Conservation (phyloP, 1,139 yeast genomes). For the Blastobotrys proliferans region DNA sequence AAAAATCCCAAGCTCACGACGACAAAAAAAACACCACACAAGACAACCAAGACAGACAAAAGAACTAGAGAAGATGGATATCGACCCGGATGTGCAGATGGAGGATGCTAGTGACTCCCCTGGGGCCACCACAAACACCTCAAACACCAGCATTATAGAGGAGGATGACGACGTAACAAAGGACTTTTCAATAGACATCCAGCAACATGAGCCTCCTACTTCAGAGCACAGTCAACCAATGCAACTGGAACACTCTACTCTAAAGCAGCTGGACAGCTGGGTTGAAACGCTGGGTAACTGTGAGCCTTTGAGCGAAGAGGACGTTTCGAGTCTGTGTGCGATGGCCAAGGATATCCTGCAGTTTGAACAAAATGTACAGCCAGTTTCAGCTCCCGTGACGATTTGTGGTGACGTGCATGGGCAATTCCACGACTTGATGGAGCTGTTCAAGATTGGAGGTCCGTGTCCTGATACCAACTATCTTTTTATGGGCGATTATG, state of each 20-base stretch:
- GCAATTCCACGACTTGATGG: conserved; percentile 88
- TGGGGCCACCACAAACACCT: conserved; percentile 2
- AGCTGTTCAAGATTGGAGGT: conserved; percentile 83
- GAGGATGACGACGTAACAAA: conserved; percentile 6
- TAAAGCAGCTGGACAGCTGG: conserved; percentile 49
- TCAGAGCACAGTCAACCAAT: conserved; percentile 17
- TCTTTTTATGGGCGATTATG: conserved; percentile 86
- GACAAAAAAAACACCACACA: not conserved
- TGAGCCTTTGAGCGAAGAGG: conserved; percentile 78
- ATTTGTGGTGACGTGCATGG: conserved; percentile 99
- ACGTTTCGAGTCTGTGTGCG: conserved; percentile 74
- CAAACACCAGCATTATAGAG: conserved; percentile 13
- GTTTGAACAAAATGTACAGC: conserved; percentile 89
- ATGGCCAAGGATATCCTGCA: conserved; percentile 88
- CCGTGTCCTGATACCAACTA: conserved; percentile 81
- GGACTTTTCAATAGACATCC: not conserved
- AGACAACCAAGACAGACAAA: conserved; percentile 6
- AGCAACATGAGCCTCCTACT: not conserved
- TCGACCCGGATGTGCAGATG: conserved; percentile 40
- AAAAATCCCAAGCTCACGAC: no score
- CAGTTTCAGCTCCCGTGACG: conserved; percentile 95
- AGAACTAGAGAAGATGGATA: no score
- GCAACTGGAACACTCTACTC: conserved; percentile 21
- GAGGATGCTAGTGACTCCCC: conserved; percentile 27
- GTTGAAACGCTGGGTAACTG: conserved; percentile 67